Conservation (phyloP, 2,329 filamentous ascomycete species). For the Teratosphaeria destructans region DNA sequence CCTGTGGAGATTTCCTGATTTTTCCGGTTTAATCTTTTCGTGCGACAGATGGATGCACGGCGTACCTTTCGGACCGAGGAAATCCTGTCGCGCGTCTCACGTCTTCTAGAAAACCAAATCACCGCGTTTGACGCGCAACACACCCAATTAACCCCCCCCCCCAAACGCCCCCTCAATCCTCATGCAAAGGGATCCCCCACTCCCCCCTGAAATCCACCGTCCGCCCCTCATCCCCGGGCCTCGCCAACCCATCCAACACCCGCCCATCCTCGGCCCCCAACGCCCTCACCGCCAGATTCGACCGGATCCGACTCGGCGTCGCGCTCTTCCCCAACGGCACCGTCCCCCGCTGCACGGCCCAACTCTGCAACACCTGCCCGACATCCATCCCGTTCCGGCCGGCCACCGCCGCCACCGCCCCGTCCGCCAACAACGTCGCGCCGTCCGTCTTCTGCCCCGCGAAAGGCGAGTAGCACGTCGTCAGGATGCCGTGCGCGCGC, state of each 20-base stretch:
- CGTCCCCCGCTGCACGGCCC: slow-evolving; percentile 45
- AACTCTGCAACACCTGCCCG: slow-evolving; percentile 44
- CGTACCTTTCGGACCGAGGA: no score
- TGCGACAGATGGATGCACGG: no score
- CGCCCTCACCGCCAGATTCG: slow-evolving; percentile 18
- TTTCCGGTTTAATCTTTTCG: no score
- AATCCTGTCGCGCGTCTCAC: no score
- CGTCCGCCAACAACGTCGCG: slow-evolving; percentile 40
- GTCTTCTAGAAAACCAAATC: no score
- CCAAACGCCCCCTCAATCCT: neutral
- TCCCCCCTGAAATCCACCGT: slow-evolving; percentile 13
- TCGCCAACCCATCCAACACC: slow-evolving; percentile 30
- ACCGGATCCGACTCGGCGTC: slow-evolving; percentile 39
- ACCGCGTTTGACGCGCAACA: no score
- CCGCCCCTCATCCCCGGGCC: slow-evolving; percentile 16
- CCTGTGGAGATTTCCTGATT: no score
- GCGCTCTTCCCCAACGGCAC: slow-evolving; percentile 47
- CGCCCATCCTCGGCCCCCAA: slow-evolving; percentile 29
- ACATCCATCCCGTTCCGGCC: slow-evolving; percentile 52
- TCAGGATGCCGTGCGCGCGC: slow-evolving; percentile 15
- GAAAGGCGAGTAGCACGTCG: slow-evolving; percentile 21
- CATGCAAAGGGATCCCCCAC: slow-evolving; percentile 15
- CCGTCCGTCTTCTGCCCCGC: slow-evolving; percentile 18
- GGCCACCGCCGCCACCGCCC: slow-evolving; percentile 53
- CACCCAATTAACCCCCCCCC: no score